Conservation (phyloP, 2,329 filamentous ascomycete species). For the Alternaria triticimaculans region DNA sequence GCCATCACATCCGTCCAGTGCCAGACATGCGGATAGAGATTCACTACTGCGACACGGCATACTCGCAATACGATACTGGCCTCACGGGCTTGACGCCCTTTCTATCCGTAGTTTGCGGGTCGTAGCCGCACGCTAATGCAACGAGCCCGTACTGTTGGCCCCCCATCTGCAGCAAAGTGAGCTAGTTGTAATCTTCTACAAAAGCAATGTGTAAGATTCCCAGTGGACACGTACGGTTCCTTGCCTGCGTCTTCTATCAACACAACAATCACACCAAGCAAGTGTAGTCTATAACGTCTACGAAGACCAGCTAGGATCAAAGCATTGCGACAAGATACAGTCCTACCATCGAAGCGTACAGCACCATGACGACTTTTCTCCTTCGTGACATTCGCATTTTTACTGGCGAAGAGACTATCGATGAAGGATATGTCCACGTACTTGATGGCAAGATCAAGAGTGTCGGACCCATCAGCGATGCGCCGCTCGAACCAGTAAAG, state of each 20-base stretch:
- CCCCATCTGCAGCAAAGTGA: background rate
- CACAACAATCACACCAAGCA: background rate
- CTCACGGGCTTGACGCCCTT: background rate
- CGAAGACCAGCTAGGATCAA: background rate
- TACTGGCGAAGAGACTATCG: conserved; percentile 53
- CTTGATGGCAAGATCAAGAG: conserved; percentile 51
- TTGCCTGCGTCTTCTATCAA: background rate
- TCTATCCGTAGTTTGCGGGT: background rate
- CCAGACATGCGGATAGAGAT: background rate
- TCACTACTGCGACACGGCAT: background rate
- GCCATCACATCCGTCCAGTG: background rate
- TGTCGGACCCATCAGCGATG: conserved; percentile 29
- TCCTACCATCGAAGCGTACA: background rate
- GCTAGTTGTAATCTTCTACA: background rate
- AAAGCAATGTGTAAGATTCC: background rate
- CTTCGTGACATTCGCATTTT: conserved; percentile 56
- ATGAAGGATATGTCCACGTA: conserved; percentile 51
- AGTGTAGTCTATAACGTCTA: background rate
- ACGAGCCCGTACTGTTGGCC: background rate
- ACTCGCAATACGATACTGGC: background rate
- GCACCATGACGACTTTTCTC: conserved; percentile 47
- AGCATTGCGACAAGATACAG: background rate
- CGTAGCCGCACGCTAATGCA: background rate
- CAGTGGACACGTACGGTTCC: background rate
- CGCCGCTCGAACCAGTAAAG: conserved; percentile 19